Percentiles rank a stretch among this genome's conserved stretches.
phyloP scores from a whole-genome alignment of 116 monocot genomes.

The Phalaenopsis hybrid region DNA sequence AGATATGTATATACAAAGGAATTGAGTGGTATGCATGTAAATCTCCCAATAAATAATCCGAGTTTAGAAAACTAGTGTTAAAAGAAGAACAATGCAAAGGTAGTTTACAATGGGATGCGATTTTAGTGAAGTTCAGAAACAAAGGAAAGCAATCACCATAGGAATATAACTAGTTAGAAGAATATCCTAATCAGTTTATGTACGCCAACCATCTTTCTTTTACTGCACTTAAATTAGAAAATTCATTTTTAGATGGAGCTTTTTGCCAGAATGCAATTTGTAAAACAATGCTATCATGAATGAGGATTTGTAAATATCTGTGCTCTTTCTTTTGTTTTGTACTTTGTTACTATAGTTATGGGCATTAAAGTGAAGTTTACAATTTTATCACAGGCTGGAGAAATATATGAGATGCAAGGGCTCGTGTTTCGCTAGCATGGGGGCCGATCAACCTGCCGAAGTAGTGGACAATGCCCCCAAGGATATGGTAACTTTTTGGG shows the following conservation, averaged over 20 bases:
- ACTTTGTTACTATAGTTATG: not conserved
- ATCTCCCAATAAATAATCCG: not conserved
- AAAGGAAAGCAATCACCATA: not conserved
- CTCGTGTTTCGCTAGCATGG: slow-evolving; percentile 68
- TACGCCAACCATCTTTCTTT: not conserved
- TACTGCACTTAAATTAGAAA: not conserved
- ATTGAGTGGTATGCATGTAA: too few relatives aligned
- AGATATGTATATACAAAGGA: too few relatives aligned
- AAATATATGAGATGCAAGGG: slow-evolving; percentile 90
- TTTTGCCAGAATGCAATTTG: not conserved
- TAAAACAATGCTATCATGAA: not conserved
- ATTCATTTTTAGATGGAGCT: not conserved
- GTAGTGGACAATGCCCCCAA: slow-evolving; percentile 75
- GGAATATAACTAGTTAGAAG: not conserved
- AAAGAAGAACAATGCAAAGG: not conserved
- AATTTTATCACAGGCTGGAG: slow-evolving; percentile 44
- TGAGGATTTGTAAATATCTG: not conserved
- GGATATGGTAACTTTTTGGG: slow-evolving; percentile 30
- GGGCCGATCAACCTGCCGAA: slow-evolving; percentile 90
- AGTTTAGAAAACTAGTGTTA: not conserved
- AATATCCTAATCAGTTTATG: too few relatives aligned
- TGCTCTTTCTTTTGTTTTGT: not conserved
- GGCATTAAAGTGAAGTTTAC: not conserved
- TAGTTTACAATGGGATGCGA: not conserved
- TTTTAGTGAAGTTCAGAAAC: not conserved